A percentile compares a stretch with the other conserved stretches of the same genome.
These are phyloP conservation scores for Botrytis deweyae DNA, from an alignment of 2,329 filamentous ascomycete genomes.

Conservation along the genomic window DNA sequence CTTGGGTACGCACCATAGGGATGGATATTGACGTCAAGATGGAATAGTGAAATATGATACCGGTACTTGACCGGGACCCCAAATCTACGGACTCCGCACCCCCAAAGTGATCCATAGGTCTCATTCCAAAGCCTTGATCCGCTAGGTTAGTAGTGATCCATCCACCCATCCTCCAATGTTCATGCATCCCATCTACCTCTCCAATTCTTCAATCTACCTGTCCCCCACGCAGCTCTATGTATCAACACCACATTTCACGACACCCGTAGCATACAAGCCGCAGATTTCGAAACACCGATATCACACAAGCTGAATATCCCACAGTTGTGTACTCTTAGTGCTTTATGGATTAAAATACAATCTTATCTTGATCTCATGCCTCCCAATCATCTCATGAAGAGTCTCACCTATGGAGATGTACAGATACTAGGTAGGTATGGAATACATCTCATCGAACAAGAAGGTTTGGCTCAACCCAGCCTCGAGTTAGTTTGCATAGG, in stretches of 20 bases:
- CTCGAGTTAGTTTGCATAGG: not conserved
- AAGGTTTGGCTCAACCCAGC: not conserved
- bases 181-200: not conserved
- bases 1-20: not conserved
- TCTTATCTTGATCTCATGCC: not conserved
- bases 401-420: not conserved
- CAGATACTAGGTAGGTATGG: not conserved
- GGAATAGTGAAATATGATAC: not conserved
- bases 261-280: not conserved
- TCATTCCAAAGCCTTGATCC: not conserved
- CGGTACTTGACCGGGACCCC: not conserved
- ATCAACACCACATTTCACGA: not conserved
- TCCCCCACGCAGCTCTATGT: not conserved
- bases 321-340: not conserved
- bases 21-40: slow-evolving; percentile 3
- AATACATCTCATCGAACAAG: not conserved
- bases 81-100: not conserved
- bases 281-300: not conserved
- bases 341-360: not conserved
- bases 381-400: not conserved
- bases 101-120: not conserved
- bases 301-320: not conserved
- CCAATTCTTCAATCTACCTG: not conserved
- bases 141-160: not conserved
- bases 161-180: not conserved